A percentile compares a stretch with the other conserved stretches of the same genome.
phyloP scores from a whole-genome alignment of 2,329 filamentous ascomycete species.

The Aureobasidium sp. region DNA sequence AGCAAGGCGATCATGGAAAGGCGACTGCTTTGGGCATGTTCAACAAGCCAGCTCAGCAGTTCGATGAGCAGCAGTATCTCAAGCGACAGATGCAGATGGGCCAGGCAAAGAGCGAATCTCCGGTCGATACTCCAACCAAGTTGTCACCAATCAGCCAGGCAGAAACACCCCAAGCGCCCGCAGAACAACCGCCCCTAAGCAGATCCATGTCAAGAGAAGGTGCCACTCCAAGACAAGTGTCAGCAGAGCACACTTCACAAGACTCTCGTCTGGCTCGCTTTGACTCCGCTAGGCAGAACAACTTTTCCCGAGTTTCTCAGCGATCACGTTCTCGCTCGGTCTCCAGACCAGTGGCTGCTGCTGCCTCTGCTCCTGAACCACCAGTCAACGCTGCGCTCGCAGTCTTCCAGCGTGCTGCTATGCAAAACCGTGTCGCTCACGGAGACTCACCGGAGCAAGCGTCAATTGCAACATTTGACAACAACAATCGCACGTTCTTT shows the following conservation, averaged over 20 bases:
- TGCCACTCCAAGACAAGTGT: not conserved
- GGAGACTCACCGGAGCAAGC: slow-evolving; percentile 9
- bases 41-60: slow-evolving; percentile 66
- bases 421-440: slow-evolving; percentile 29
- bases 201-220: not conserved
- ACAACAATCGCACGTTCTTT: slow-evolving; percentile 34
- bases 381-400: slow-evolving; percentile 31
- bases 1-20: slow-evolving; percentile 72
- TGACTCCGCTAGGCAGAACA: slow-evolving; percentile 16
- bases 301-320: not conserved
- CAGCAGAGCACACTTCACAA: not conserved
- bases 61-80: slow-evolving; percentile 78
- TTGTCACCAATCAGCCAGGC: not conserved
- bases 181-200: slow-evolving; percentile 1
- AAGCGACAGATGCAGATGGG: slow-evolving; percentile 78
- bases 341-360: not conserved
- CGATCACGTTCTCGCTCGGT: slow-evolving; percentile 15
- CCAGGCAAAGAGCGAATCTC: slow-evolving; percentile 33
- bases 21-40: slow-evolving; percentile 67
- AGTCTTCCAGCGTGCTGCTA: slow-evolving; percentile 41
- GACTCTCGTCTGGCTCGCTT: slow-evolving; percentile 16
- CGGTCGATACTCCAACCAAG: slow-evolving; percentile 1
- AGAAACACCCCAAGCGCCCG: not conserved
- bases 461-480: not conserved
- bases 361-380: not conserved